Evolutionary conservation across 2,329 filamentous ascomycete species (phyloP).

Genomic region (Nemania bipapillata): DNA sequence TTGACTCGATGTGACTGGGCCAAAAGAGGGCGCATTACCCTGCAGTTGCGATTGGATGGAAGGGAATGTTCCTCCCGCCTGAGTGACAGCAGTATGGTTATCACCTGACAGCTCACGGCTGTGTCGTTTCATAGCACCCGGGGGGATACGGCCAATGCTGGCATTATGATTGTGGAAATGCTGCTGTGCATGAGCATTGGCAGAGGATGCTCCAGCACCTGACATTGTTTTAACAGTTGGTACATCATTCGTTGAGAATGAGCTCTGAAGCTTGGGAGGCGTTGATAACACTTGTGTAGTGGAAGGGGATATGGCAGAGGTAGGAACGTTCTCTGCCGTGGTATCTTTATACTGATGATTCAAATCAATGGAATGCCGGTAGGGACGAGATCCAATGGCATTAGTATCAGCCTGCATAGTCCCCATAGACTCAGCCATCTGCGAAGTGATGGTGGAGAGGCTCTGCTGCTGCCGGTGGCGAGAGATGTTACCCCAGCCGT

Average conservation of each 20-base stretch:
- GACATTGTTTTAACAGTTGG: conserved; percentile 78
- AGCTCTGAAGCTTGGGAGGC: conserved; percentile 81
- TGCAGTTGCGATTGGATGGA: conserved; percentile 79
- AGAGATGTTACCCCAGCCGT: conserved; percentile 71
- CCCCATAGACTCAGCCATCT: conserved; percentile 54
- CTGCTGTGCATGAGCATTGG: conserved; percentile 69
- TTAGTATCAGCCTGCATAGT: conserved; percentile 58
- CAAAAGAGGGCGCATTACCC: conserved; percentile 81
- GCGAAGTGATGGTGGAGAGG: conserved; percentile 59
- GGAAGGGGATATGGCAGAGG: conserved; percentile 59
- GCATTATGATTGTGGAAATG: conserved; percentile 82
- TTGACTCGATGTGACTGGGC: conserved; percentile 65
- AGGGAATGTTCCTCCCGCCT: conserved; percentile 60
- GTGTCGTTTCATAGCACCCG: conserved; percentile 73
- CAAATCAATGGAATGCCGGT: conserved; percentile 69
- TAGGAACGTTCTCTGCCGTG: conserved; percentile 53
- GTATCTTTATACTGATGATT: conserved; percentile 57
- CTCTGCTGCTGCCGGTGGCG: conserved; percentile 75
- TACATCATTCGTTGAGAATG: conserved; percentile 89
- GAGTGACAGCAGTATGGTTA: conserved; percentile 54
- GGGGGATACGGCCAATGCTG: conserved; percentile 81
- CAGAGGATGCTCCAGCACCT: conserved; percentile 50
- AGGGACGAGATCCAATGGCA: conserved; percentile 61
- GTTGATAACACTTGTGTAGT: conserved; percentile 66
- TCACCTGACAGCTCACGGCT: conserved; percentile 75